Percentiles rank a stretch among this genome's conserved stretches.
phyloP scores from a whole-genome alignment of 495 filamentous ascomycete genomes.

The Parathielavia hyrcaniae region DNA sequence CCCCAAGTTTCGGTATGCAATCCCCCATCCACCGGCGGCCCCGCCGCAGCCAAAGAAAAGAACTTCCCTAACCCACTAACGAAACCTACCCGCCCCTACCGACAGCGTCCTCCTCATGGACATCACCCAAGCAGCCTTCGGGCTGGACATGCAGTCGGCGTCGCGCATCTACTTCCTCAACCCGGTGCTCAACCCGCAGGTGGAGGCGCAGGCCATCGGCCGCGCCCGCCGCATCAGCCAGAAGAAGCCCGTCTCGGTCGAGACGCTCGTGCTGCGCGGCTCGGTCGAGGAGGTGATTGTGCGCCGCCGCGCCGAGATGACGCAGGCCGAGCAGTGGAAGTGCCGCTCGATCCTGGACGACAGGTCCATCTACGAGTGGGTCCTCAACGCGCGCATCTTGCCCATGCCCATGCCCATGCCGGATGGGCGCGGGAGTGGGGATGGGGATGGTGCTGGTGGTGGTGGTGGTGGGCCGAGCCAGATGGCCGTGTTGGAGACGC shows the following conservation, averaged over 20 bases:
- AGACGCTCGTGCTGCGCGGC: conserved; percentile 74
- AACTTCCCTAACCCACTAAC: conserved; percentile 1
- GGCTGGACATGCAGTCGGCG: conserved; percentile 74
- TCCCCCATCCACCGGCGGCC: too few species aligned
- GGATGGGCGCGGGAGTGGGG: not conserved
- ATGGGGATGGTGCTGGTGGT: not conserved
- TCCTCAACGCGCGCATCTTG: conserved; percentile 63
- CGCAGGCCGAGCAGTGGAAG: conserved; percentile 61
- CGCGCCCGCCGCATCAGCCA: conserved; percentile 87
- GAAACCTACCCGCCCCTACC: conserved; percentile 20
- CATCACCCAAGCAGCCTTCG: conserved; percentile 77
- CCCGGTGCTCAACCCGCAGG: conserved; percentile 75
- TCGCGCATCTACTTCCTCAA: conserved; percentile 88
- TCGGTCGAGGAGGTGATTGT: conserved; percentile 86
- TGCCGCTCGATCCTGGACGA: conserved; percentile 72
- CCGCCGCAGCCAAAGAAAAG: too few species aligned
- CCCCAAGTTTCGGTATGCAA: conserved; percentile 40
- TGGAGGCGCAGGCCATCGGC: conserved; percentile 89
- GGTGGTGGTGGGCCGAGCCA: conserved; percentile 39
- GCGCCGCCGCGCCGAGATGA: conserved; percentile 67
- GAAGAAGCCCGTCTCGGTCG: conserved; percentile 69
- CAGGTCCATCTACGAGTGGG: conserved; percentile 66
- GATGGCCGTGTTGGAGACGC: conserved; percentile 48
- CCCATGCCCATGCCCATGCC: conserved; percentile 37
- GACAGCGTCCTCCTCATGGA: conserved; percentile 80